These are phyloP conservation scores for Phytophthora agathidicida DNA, from an alignment of 352 stramenopile genomes.

Conservation along the genomic window DNA sequence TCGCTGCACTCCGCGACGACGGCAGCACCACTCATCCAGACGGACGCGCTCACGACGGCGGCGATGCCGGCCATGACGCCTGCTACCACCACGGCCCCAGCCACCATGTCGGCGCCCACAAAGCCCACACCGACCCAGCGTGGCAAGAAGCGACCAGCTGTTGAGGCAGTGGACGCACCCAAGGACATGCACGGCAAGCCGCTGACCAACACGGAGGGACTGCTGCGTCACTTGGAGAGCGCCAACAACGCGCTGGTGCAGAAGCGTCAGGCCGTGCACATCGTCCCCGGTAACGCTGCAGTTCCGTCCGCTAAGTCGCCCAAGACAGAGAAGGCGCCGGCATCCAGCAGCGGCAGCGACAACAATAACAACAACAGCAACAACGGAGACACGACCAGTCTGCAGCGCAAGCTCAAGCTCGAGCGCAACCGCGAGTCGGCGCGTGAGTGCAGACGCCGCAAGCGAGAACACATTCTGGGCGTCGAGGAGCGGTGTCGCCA, in stretches of 20 bases:
- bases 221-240: constrained; percentile 75
- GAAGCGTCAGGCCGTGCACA: constrained; percentile 52
- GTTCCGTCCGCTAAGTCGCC: constrained; percentile 33
- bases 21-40: constrained; percentile 33
- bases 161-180: constrained; percentile 49
- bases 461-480: constrained; percentile 84
- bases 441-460: constrained; percentile 90
- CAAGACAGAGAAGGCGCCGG: constrained; percentile 57
- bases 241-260: constrained; percentile 73
- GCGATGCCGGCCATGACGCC: constrained; percentile 25
- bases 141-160: constrained; percentile 58
- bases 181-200: constrained; percentile 37
- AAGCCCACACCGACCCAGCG: constrained; percentile 38
- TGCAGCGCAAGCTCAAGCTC: constrained; percentile 85
- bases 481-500: constrained; percentile 82
- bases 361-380: constrained; percentile 32
- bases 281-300: neutral
- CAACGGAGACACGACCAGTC: constrained; percentile 36
- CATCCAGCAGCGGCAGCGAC: constrained; percentile 60
- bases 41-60: constrained; percentile 27
- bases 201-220: constrained; percentile 60
- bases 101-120: constrained; percentile 23
- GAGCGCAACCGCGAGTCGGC: constrained; percentile 93
- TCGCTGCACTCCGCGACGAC: constrained; percentile 28
- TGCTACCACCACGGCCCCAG: constrained; percentile 14